These are phyloP conservation scores for Suillus spraguei DNA, from an alignment of 768 basidiomycete species.

Conservation along the genomic window DNA sequence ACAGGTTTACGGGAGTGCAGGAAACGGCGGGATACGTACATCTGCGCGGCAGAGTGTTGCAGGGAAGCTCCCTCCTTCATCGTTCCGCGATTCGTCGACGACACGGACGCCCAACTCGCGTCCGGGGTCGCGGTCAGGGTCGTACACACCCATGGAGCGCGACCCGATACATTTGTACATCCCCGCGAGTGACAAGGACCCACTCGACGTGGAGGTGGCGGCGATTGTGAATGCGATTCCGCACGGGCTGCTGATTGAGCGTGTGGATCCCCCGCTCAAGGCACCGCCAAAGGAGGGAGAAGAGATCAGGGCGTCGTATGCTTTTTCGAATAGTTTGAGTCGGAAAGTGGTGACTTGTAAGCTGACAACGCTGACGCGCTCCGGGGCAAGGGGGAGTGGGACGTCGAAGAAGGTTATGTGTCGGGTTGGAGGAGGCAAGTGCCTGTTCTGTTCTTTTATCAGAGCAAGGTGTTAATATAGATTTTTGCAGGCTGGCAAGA, in stretches of 20 bases:
- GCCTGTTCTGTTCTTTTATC: slow-evolving; percentile 10
- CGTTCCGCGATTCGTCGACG: slow-evolving; percentile 62
- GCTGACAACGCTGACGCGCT: slow-evolving; percentile 75
- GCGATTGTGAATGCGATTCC: slow-evolving; percentile 71
- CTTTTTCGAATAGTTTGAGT: slow-evolving; percentile 72
- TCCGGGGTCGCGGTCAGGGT: slow-evolving; percentile 65
- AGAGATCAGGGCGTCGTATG: slow-evolving; percentile 84
- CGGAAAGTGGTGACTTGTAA: slow-evolving; percentile 79
- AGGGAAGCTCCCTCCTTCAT: slow-evolving; percentile 67
- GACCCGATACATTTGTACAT: slow-evolving; percentile 63
- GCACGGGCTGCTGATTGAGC: slow-evolving; percentile 77
- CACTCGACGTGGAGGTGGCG: slow-evolving; percentile 82
- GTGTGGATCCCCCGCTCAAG: slow-evolving; percentile 77
- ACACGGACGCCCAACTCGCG: slow-evolving; percentile 61
- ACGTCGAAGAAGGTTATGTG: slow-evolving; percentile 87
- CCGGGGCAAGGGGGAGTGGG: slow-evolving; percentile 46
- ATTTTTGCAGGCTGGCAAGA: slow-evolving; percentile 71
- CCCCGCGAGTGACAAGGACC: slow-evolving; percentile 70
- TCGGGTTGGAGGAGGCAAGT: slow-evolving; percentile 83
- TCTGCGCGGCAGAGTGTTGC: slow-evolving; percentile 38
- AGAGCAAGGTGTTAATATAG: neutral
- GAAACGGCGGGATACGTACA: slow-evolving; percentile 33
- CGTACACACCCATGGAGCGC: slow-evolving; percentile 60
- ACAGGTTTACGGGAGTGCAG: slow-evolving; percentile 51
- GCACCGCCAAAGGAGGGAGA: slow-evolving; percentile 68